These are phyloP conservation scores for Vicia sativa DNA, from an alignment of 306 rosid species.

Conservation along the genomic window DNA sequence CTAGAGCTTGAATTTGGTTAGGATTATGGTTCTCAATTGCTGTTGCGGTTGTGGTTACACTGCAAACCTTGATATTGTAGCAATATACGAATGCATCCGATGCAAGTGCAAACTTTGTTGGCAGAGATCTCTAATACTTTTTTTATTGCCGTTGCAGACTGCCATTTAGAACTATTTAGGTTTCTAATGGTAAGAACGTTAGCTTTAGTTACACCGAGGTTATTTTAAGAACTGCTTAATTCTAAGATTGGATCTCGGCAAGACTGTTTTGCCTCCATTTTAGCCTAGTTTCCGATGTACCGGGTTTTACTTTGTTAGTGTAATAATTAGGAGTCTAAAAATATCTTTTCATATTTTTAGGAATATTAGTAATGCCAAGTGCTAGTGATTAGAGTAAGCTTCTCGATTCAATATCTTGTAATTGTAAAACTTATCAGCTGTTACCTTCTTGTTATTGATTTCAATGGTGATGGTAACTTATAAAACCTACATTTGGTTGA, in stretches of 20 bases:
- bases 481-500: conserved; percentile 18
- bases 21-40: background rate
- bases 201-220: background rate
- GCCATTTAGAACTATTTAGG: background rate
- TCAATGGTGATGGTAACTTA: background rate
- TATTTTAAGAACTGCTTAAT: conserved; percentile 18
- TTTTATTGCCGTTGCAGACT: background rate
- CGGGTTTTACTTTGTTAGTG: background rate
- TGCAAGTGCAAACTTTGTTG: background rate
- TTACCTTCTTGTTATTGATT: conserved; percentile 31
- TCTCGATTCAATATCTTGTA: conserved; percentile 17
- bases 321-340: background rate
- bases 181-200: conserved; percentile 20
- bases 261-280: background rate
- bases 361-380: conserved; percentile 3
- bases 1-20: conserved; percentile 14
- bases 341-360: conserved; percentile 13
- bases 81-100: background rate
- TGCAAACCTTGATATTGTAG: background rate
- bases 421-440: conserved; percentile 14
- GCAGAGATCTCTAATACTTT: background rate
- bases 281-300: background rate
- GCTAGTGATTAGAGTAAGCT: conserved; percentile 7
- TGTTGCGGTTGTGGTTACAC: too few relatives aligned
- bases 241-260: background rate